A percentile compares a stretch with the other conserved stretches of the same genome.
These are phyloP conservation scores for Xylaria intraflava DNA, from an alignment of 495 filamentous ascomycete genomes.

Conservation along the genomic window DNA sequence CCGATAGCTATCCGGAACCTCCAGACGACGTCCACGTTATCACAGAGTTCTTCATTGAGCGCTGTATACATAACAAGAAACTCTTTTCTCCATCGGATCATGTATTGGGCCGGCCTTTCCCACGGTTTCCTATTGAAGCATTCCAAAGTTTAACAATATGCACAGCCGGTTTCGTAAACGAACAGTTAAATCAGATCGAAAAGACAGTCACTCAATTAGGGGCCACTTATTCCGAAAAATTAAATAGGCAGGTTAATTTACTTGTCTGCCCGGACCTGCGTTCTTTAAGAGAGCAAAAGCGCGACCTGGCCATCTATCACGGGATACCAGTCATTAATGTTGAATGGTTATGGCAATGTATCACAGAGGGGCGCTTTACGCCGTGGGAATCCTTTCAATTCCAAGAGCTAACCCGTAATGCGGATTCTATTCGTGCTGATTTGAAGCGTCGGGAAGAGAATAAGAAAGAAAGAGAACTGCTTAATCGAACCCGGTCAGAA, in stretches of 20 bases:
- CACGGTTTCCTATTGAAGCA: constrained; percentile 57
- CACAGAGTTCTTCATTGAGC: constrained; percentile 90
- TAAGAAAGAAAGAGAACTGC: constrained; percentile 8
- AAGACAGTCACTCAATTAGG: constrained; percentile 71
- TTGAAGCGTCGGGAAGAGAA: constrained; percentile 4
- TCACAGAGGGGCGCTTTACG: constrained; percentile 39
- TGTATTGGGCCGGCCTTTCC: constrained; percentile 69
- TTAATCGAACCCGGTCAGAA: constrained; percentile 13
- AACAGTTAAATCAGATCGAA: constrained; percentile 76
- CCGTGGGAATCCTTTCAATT: constrained; percentile 35
- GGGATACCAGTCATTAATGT: constrained; percentile 68
- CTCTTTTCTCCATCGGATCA: constrained; percentile 64
- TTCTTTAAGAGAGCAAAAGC: constrained; percentile 63
- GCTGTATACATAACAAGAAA: constrained; percentile 67
- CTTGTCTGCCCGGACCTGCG: constrained; percentile 57
- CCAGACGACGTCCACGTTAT: constrained; percentile 47
- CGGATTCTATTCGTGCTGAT: background rate
- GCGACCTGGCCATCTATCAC: constrained; percentile 64
- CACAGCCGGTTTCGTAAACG: constrained; percentile 75
- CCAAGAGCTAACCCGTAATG: constrained; percentile 28
- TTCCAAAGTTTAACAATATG: constrained; percentile 64
- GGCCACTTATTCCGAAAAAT: constrained; percentile 67
- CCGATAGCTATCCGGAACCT: constrained; percentile 33
- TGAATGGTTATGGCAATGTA: constrained; percentile 79
- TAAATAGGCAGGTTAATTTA: constrained; percentile 59